Percentiles rank a stretch among this genome's conserved stretches.
Conservation (phyloP, 768 basidiomycete genomes). For the Coprinellus micaceus region DNA sequence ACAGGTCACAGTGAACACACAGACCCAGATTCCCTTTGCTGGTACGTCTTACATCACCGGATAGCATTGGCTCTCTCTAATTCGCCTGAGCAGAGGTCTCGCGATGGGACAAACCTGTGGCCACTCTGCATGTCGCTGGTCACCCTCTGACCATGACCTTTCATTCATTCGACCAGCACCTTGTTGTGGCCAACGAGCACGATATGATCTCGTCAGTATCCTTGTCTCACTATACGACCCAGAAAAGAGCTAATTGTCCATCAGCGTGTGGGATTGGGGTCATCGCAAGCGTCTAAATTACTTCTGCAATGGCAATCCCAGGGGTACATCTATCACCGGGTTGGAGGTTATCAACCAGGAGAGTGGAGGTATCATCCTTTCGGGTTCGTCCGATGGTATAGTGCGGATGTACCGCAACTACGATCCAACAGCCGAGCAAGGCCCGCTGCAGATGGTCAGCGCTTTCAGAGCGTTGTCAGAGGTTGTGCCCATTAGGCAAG, state of each 20-base stretch:
- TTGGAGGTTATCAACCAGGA: slow-evolving; percentile 95
- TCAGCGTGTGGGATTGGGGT: slow-evolving; percentile 96
- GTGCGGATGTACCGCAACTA: slow-evolving; percentile 92
- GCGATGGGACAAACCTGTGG: slow-evolving; percentile 72
- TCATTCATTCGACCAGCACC: slow-evolving; percentile 89
- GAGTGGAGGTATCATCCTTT: slow-evolving; percentile 84
- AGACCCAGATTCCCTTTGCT: slow-evolving; percentile 65
- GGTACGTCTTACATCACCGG: slow-evolving; percentile 48
- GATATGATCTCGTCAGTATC: slow-evolving; percentile 75
- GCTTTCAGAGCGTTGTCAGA: slow-evolving; percentile 88
- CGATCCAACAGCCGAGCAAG: slow-evolving; percentile 66
- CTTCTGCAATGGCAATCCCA: slow-evolving; percentile 87
- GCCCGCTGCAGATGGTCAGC: slow-evolving; percentile 86
- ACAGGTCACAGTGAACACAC: slow-evolving; percentile 64
- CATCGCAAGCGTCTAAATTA: slow-evolving; percentile 69
- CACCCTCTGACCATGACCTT: slow-evolving; percentile 77
- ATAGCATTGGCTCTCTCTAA: neutral
- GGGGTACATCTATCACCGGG: slow-evolving; percentile 79
- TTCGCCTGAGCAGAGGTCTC: slow-evolving; percentile 42
- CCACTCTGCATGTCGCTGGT: slow-evolving; percentile 55
- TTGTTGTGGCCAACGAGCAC: slow-evolving; percentile 79
- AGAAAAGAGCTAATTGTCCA: slow-evolving; percentile 8
- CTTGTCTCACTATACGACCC: neutral
- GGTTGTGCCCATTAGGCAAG: slow-evolving; percentile 66
- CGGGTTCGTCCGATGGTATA: slow-evolving; percentile 86